These are phyloP conservation scores for Amniculicola lignicola DNA, from an alignment of 495 filamentous ascomycete species.

Conservation along the genomic window DNA sequence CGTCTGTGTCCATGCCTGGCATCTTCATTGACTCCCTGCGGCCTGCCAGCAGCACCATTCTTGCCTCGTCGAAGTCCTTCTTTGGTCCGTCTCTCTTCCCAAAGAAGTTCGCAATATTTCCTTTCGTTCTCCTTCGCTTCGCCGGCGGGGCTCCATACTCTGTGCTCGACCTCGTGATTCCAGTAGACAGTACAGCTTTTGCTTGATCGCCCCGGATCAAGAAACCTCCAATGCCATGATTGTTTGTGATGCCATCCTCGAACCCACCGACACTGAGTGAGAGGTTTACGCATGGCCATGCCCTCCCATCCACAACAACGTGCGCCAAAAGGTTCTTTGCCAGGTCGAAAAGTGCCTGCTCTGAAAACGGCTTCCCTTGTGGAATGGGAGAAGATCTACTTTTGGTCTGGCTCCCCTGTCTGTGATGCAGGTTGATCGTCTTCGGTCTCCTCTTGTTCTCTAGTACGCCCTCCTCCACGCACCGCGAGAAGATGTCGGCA, in stretches of 20 bases:
- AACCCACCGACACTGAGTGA: conserved; percentile 84
- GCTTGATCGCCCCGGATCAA: conserved; percentile 75
- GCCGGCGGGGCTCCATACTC: conserved; percentile 33
- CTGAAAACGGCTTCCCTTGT: conserved; percentile 66
- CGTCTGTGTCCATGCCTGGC: conserved; percentile 9
- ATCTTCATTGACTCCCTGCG: conserved; percentile 7
- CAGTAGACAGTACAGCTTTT: conserved; percentile 44
- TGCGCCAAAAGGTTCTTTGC: conserved; percentile 73
- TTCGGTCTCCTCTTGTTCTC: conserved; percentile 85
- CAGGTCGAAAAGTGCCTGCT: conserved; percentile 69
- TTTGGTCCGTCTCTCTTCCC: conserved; percentile 5
- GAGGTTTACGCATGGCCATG: conserved; percentile 85
- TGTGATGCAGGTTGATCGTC: conserved; percentile 77
- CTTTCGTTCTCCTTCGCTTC: conserved; percentile 41
- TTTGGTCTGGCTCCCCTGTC: conserved; percentile 65
- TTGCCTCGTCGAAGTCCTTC: conserved; percentile 27
- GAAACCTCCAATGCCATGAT: conserved; percentile 81
- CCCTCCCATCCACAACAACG: conserved; percentile 68
- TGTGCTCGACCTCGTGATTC: background rate
- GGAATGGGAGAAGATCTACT: conserved; percentile 75
- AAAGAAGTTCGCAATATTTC: conserved; percentile 49
- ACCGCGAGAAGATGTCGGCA: conserved; percentile 83
- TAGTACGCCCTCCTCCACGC: conserved; percentile 88
- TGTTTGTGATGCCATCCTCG: conserved; percentile 79
- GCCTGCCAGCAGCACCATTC: conserved; percentile 13